Evolutionary conservation across 352 stramenopile genomes (phyloP).

Genomic region (Ochromonadaceae sp.): DNA sequence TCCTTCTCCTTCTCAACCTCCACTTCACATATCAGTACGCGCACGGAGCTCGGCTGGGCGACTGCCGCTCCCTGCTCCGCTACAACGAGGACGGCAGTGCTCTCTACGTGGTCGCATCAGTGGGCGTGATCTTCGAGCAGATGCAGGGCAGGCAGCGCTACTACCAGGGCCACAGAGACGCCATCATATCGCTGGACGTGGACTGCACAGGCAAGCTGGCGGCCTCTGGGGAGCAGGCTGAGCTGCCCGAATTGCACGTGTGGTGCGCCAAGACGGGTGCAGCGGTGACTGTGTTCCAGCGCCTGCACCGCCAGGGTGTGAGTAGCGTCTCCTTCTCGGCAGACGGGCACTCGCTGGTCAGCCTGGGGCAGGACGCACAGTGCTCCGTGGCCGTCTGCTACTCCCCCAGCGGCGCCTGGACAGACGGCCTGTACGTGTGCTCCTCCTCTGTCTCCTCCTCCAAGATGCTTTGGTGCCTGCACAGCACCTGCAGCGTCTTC

Average conservation of each 20-base stretch:
- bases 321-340: not conserved
- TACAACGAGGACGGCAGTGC: not conserved
- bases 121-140: not conserved
- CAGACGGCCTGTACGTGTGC: not conserved
- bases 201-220: not conserved
- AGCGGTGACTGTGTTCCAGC: not conserved
- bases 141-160: not conserved
- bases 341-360: not conserved
- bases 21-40: too few relatives aligned
- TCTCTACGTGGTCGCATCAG: not conserved
- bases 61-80: not conserved
- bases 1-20: too few relatives aligned
- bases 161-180: not conserved
- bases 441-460: not conserved
- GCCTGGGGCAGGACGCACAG: not conserved
- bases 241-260: not conserved
- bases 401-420: not conserved
- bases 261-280: not conserved
- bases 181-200: slow-evolving; percentile 1
- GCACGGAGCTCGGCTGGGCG: not conserved
- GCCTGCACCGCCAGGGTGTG: not conserved
- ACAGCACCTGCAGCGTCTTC: too few relatives aligned
- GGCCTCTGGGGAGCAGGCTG: not conserved
- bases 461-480: not conserved
- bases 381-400: not conserved